Conservation (phyloP, 1,284 basidiomycete genomes). For the Microbotryum saponariae region DNA sequence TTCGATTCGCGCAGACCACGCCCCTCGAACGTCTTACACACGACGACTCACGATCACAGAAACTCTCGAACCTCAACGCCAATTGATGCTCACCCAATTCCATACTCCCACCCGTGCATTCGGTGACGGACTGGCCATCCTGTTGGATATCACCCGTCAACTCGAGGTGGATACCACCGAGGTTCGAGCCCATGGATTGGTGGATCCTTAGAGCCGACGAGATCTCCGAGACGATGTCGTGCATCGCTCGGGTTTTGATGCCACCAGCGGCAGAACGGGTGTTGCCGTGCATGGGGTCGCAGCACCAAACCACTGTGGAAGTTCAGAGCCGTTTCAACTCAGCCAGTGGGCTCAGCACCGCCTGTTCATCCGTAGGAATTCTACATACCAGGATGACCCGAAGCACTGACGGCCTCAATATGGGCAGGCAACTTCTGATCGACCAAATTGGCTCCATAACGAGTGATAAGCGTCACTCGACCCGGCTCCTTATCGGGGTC, state of each 20-base stretch:
- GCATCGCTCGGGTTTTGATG: slow-evolving; percentile 79
- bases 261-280: slow-evolving; percentile 59
- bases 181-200: slow-evolving; percentile 56
- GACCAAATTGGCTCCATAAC: slow-evolving; percentile 84
- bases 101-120: slow-evolving; percentile 54
- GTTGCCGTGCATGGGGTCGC: slow-evolving; percentile 90
- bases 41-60: slow-evolving; percentile 43
- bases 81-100: slow-evolving; percentile 49
- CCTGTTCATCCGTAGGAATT: not conserved
- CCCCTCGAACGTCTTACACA: not conserved
- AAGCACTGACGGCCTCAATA: slow-evolving; percentile 71
- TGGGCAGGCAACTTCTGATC: slow-evolving; percentile 67
- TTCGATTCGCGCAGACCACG: not conserved
- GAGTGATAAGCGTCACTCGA: slow-evolving; percentile 80
- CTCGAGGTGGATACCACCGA: slow-evolving; percentile 94
- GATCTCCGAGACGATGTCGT: slow-evolving; percentile 82
- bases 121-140: slow-evolving; percentile 79
- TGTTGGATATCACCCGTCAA: slow-evolving; percentile 92
- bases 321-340: not conserved
- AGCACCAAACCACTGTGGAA: slow-evolving; percentile 71
- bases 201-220: slow-evolving; percentile 76
- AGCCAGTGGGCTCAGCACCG: not conserved
- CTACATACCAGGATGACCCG: slow-evolving; percentile 55
- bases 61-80: slow-evolving; percentile 47
- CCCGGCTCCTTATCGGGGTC: slow-evolving; percentile 78